phyloP scores from a whole-genome alignment of 179 eudicot genomes.

The Silene coronaria region DNA sequence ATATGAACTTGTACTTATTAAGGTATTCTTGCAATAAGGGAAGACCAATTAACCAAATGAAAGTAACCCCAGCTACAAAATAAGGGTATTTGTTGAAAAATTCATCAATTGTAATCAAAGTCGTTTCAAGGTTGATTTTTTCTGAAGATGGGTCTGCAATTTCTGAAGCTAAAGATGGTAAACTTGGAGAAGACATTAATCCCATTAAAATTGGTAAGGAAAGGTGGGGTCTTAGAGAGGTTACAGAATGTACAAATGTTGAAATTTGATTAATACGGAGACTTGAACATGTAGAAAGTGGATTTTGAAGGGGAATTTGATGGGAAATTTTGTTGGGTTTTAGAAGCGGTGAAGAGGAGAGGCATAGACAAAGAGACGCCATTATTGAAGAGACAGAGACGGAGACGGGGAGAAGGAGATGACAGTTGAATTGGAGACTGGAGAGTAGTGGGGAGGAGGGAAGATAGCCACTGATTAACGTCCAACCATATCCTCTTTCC shows the following conservation, averaged over 20 bases:
- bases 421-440: no score
- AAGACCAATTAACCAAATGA: constrained; percentile 66
- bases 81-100: constrained; percentile 70
- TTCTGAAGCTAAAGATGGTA: constrained; percentile 59
- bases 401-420: no score
- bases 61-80: constrained; percentile 68
- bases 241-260: background rate
- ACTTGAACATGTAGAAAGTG: background rate
- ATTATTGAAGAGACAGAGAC: no score
- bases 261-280: constrained; percentile 1
- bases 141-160: constrained; percentile 36
- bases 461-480: no score
- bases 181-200: constrained; percentile 30
- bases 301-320: constrained; percentile 7
- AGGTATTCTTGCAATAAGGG: constrained; percentile 59
- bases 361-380: constrained; percentile 59
- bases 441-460: no score
- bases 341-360: constrained; percentile 49
- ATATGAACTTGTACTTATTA: constrained; percentile 52
- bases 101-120: constrained; percentile 57
- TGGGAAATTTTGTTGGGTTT: constrained; percentile 39
- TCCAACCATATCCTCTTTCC: no score
- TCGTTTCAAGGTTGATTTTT: constrained; percentile 63
- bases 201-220: constrained; percentile 28
- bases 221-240: constrained; percentile 21